Evolutionary conservation across 768 basidiomycete species (phyloP).

Genomic region (Calocera cornea): DNA sequence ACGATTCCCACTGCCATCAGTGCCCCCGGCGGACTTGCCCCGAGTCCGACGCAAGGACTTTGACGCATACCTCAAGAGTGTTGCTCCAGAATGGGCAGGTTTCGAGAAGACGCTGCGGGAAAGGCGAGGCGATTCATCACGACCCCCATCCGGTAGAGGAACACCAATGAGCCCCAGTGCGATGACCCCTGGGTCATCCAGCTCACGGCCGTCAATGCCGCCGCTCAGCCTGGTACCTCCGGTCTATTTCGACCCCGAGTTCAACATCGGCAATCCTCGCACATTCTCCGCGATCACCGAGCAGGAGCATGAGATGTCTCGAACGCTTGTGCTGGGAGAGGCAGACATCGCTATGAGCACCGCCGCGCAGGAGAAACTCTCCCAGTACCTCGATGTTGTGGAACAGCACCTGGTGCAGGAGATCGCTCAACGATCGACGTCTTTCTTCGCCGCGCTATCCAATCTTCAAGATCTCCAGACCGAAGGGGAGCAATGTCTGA

Average conservation of each 20-base stretch:
- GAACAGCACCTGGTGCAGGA: constrained; percentile 91
- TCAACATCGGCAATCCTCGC: constrained; percentile 67
- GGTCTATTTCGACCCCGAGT: constrained; percentile 64
- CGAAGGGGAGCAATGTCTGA: constrained; percentile 72
- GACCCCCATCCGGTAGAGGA: constrained; percentile 1
- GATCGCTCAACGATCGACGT: constrained; percentile 76
- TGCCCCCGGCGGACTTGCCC: constrained; percentile 59
- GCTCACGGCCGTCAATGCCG: constrained; percentile 40
- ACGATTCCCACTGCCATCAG: constrained; percentile 62
- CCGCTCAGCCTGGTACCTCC: constrained; percentile 61
- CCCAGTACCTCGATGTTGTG: constrained; percentile 81
- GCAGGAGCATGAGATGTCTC: constrained; percentile 21
- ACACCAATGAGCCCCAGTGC: background rate
- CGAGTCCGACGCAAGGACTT: constrained; percentile 74
- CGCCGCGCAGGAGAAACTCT: constrained; percentile 50
- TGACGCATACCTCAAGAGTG: constrained; percentile 60
- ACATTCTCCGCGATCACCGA: constrained; percentile 70
- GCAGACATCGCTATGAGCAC: background rate
- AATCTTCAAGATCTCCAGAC: constrained; percentile 88
- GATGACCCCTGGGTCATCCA: constrained; percentile 12
- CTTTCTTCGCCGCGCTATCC: constrained; percentile 90
- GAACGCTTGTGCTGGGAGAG: background rate
- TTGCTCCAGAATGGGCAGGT: constrained; percentile 63
- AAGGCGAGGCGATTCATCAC: background rate
- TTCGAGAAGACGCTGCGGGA: constrained; percentile 33